Percentiles rank a stretch among this genome's conserved stretches.
Conservation (phyloP, 495 filamentous ascomycete species). For the Penicillium paxilli region DNA sequence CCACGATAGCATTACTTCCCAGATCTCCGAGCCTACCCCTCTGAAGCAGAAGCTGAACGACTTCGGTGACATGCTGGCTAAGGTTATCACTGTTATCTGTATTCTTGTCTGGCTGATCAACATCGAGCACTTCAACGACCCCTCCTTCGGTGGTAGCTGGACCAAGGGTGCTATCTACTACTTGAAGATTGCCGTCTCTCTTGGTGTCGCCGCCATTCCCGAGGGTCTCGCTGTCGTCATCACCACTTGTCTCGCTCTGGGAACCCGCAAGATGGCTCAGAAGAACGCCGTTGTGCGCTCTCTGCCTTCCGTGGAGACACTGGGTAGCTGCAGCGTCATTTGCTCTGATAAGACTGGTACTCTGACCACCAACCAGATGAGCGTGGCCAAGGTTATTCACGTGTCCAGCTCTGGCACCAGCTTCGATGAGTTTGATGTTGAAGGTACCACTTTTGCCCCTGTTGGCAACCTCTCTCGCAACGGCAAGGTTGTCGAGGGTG, state of each 20-base stretch:
- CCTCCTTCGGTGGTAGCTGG: conserved; percentile 89
- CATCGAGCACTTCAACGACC: conserved; percentile 93
- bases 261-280: conserved; percentile 96
- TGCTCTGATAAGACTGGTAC: conserved; percentile 99
- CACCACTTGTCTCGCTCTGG: conserved; percentile 92
- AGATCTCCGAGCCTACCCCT: conserved; percentile 97
- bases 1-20: conserved; percentile 95
- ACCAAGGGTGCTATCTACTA: conserved; percentile 99
- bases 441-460: conserved; percentile 92
- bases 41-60: conserved; percentile 98
- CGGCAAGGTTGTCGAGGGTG: conserved; percentile 67
- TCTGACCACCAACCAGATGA: conserved; percentile 99
- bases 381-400: conserved; percentile 88
- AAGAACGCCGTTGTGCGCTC: conserved; percentile 97
- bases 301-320: conserved; percentile 93
- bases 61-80: conserved; percentile 94
- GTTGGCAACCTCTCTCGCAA: conserved; percentile 67
- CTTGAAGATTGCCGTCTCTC: conserved; percentile 98
- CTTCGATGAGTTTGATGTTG: conserved; percentile 85
- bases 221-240: conserved; percentile 98
- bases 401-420: conserved; percentile 69
- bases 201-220: conserved; percentile 96
- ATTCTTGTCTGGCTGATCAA: conserved; percentile 98
- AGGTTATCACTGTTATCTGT: conserved; percentile 97
- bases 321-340: conserved; percentile 98